phyloP scores from a whole-genome alignment of 108 stramenopile species.

The Discostella stelligeroides region DNA sequence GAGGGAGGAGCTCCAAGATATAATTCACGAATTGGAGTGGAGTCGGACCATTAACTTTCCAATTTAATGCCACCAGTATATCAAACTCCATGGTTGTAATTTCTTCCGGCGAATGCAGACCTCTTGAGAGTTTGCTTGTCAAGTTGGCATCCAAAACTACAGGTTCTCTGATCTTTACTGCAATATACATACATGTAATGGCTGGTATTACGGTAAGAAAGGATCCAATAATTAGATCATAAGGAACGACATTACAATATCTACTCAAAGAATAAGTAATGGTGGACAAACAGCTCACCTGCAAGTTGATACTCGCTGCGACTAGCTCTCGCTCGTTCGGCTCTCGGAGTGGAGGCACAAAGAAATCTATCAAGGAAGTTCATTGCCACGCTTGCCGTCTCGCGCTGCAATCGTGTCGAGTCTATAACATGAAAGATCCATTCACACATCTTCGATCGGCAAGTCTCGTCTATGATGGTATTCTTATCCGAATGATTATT shows the following conservation, averaged over 20 bases:
- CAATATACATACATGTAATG: slow-evolving; percentile 64
- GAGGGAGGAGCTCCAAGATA: slow-evolving; percentile 35
- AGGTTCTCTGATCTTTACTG: slow-evolving; percentile 67
- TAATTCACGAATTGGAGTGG: slow-evolving; percentile 28
- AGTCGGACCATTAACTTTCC: slow-evolving; percentile 72
- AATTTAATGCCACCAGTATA: slow-evolving; percentile 67
- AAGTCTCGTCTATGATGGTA: slow-evolving; percentile 42
- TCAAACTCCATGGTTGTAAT: slow-evolving; percentile 71
- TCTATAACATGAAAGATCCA: slow-evolving; percentile 69
- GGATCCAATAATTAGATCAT: no score
- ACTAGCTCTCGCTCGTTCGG: slow-evolving; percentile 32
- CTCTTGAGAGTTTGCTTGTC: slow-evolving; percentile 71
- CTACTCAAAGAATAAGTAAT: not conserved
- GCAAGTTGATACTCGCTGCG: slow-evolving; percentile 66
- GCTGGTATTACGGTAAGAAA: not conserved
- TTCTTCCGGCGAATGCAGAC: slow-evolving; percentile 71
- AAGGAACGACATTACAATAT: no score
- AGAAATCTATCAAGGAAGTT: slow-evolving; percentile 70
- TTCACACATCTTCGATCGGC: slow-evolving; percentile 67
- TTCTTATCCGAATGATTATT: not conserved
- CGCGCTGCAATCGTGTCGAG: slow-evolving; percentile 56
- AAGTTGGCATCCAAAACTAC: slow-evolving; percentile 76
- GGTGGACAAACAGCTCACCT: not conserved
- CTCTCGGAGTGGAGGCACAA: slow-evolving; percentile 33
- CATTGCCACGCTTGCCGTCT: slow-evolving; percentile 68